Percentiles rank a stretch among this genome's conserved stretches.
Evolutionary conservation across 2,329 filamentous ascomycete species (phyloP).

Genomic region (Xylogone sp.): DNA sequence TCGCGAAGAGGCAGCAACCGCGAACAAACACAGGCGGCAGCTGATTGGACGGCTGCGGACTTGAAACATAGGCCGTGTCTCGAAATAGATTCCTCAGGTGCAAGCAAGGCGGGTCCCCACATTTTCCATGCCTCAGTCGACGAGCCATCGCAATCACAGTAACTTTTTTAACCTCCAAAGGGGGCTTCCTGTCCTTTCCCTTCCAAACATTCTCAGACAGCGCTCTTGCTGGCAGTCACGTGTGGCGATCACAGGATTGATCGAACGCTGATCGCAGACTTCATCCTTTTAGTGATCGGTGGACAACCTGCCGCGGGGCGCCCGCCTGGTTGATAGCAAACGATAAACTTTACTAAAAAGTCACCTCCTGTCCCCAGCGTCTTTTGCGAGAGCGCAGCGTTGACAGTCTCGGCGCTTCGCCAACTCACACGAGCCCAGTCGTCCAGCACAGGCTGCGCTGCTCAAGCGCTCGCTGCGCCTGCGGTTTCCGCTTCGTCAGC

Average conservation of each 20-base stretch:
- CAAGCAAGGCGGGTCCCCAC: neutral
- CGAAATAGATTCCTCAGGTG: neutral
- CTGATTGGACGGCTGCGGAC: neutral
- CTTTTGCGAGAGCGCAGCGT: neutral
- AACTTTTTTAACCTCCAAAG: neutral
- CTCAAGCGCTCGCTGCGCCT: neutral
- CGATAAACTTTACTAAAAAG: neutral
- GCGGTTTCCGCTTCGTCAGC: neutral
- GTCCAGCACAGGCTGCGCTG: neutral
- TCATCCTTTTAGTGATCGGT: neutral
- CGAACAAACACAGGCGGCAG: neutral
- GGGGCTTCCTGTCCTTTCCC: neutral
- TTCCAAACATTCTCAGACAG: neutral
- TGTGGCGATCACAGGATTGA: neutral
- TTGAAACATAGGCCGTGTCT: neutral
- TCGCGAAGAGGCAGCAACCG: neutral
- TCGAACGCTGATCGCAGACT: neutral
- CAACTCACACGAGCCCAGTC: slow-evolving; percentile 2
- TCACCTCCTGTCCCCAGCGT: neutral
- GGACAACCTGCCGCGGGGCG: neutral
- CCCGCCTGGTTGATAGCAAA: neutral
- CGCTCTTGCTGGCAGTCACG: neutral
- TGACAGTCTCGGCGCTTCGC: slow-evolving; percentile 13
- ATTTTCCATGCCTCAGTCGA: neutral
- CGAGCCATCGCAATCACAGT: neutral